Evolutionary conservation across 1,284 basidiomycete genomes (phyloP), one percentile per base, ranked within the genome.

Genomic region (Schizopora paradoxa): DNA sequence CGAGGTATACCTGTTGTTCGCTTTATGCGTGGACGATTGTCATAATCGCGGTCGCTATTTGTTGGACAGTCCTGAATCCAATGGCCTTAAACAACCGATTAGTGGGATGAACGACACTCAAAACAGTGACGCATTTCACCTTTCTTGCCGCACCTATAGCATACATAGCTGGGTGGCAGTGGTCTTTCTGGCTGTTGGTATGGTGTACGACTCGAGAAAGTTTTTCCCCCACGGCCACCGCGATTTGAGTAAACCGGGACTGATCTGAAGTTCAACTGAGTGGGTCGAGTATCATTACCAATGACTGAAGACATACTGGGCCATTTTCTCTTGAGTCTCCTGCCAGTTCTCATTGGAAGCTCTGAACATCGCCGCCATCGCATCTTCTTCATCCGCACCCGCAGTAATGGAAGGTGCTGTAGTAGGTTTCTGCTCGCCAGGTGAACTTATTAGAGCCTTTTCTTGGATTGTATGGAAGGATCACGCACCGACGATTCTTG

Each of bases 61-160:
- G 92, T 96, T 0, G 96, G 96, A 61, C 96, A 99, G 55, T 96
- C 91, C 64, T 99, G 95, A 55, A 99, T 99, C 96, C 96, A 99
- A 61, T 99, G 96, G 23, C 93, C 91, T 94, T 64, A 23, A 28
- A 1, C 2, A 38, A 27, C 10, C 14, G 22, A 35, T 22, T 19
- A 35, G 22, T 18, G 16, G 33, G 19, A 28, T 5, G 18, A 41
- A 38, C 14, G n/a, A 18, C 23, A n/a, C 23, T 27, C 19, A 33
- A 28, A 18, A 27, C 36, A 11, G 26, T 22, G 19, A 33, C n/a
- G n/a, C 19, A 41, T 25, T 82, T 49, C 58, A 92, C 91, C 93
- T 79, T 97, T 96, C 67, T 96, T 88, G 33, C 94, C 94, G 67
- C 96, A 99, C 31, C 96, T 84, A 65, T 98, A 98, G 64, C 96